Evolutionary conservation across 305 asterid genomes (phyloP).

Genomic region (Fraxinus angustifolia): DNA sequence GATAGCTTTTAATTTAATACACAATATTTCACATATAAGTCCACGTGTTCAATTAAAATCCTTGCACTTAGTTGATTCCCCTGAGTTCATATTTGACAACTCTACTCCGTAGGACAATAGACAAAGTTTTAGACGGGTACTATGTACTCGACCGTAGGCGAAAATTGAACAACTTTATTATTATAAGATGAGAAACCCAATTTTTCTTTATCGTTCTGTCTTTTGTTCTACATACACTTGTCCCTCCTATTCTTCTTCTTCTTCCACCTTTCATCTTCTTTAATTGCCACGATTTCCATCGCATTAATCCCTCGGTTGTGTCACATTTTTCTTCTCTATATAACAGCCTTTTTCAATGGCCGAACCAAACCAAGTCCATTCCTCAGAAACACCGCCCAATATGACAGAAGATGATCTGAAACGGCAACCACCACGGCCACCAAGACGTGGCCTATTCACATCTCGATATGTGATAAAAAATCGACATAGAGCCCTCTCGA

Average conservation of each 20-base stretch:
- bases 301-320: background rate
- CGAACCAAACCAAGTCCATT: background rate
- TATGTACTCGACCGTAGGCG: background rate
- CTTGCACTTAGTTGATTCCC: background rate
- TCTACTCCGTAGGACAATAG: background rate
- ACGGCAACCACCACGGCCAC: slow-evolving; percentile 3
- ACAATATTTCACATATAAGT: too few species aligned
- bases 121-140: background rate
- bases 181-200: background rate
- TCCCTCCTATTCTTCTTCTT: slow-evolving; percentile 2
- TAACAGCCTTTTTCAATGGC: slow-evolving; percentile 7
- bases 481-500: slow-evolving; percentile 26
- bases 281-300: slow-evolving; percentile 23
- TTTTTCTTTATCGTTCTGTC: background rate
- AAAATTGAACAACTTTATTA: background rate
- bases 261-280: background rate
- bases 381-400: background rate
- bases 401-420: slow-evolving; percentile 25
- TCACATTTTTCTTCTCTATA: background rate
- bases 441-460: background rate
- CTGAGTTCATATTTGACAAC: background rate
- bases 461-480: background rate
- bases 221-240: slow-evolving; percentile 21
- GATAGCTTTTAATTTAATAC: too few species aligned
- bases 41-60: too few species aligned